A percentile compares a stretch with the other conserved stretches of the same genome.
phyloP scores from a whole-genome alignment of 2,329 filamentous ascomycete genomes.

The Botryotinia narcissicola region DNA sequence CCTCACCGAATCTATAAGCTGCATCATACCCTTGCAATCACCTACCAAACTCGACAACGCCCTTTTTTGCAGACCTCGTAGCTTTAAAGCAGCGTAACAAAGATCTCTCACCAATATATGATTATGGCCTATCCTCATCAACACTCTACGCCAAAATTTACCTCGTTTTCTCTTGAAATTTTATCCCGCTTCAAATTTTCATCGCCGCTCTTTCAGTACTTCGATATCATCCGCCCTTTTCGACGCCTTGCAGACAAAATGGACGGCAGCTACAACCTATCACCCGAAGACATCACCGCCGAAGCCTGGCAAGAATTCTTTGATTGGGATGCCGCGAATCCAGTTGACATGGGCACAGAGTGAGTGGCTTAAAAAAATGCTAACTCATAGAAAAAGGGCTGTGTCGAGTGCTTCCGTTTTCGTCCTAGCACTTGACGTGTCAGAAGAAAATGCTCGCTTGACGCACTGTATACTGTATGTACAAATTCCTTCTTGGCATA shows the following conservation, averaged over 20 bases:
- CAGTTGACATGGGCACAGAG: neutral
- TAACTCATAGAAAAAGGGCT: slow-evolving; percentile 18
- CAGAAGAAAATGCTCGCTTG: neutral
- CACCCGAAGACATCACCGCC: neutral
- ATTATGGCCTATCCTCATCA: neutral
- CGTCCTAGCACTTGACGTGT: too few species aligned
- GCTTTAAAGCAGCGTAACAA: neutral
- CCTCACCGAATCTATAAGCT: neutral
- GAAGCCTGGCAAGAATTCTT: neutral
- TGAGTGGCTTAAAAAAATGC: slow-evolving; percentile 18
- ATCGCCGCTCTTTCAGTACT: neutral
- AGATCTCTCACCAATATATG: neutral
- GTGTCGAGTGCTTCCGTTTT: too few species aligned
- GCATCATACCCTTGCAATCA: neutral
- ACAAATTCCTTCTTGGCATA: neutral
- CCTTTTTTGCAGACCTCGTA: neutral
- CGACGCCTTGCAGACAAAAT: neutral
- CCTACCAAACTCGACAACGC: neutral
- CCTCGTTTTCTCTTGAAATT: neutral
- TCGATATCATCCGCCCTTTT: neutral
- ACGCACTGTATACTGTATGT: neutral
- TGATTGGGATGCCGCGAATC: neutral
- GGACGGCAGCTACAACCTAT: neutral
- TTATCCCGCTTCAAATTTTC: neutral
- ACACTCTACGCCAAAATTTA: neutral